Percentiles rank a stretch among this genome's conserved stretches.
These are phyloP conservation scores for Syzygium grande DNA, from an alignment of 345 rosid species.

Conservation along the genomic window DNA sequence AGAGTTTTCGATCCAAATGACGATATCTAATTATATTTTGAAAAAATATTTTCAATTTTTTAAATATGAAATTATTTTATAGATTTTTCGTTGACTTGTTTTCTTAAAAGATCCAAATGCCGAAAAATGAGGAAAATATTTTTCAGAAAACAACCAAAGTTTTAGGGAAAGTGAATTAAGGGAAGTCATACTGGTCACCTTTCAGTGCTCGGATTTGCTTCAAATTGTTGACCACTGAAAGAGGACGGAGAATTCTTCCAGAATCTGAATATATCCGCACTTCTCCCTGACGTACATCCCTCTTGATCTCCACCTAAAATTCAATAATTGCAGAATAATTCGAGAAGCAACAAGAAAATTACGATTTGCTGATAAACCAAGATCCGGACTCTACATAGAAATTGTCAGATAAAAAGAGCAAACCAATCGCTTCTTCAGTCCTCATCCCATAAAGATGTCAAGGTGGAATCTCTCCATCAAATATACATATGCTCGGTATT, in stretches of 20 bases:
- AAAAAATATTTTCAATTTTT: too few species aligned
- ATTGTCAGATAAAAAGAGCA: neutral
- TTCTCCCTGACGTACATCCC: slow-evolving; percentile 54
- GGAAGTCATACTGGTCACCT: slow-evolving; percentile 35
- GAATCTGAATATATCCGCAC: slow-evolving; percentile 74
- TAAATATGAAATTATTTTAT: too few species aligned
- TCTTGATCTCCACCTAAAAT: slow-evolving; percentile 71
- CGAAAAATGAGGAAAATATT: too few species aligned
- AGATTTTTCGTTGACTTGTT: too few species aligned
- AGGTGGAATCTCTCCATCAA: neutral
- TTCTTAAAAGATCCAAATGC: too few species aligned
- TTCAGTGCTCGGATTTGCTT: slow-evolving; percentile 35
- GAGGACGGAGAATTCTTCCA: slow-evolving; percentile 90
- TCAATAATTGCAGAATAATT: neutral
- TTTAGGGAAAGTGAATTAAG: neutral
- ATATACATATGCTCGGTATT: neutral
- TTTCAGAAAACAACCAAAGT: too few species aligned
- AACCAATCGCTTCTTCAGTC: neutral
- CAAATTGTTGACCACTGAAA: slow-evolving; percentile 63
- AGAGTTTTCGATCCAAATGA: too few species aligned
- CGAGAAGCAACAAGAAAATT: neutral
- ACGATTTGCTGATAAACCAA: too few species aligned
- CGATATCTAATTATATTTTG: too few species aligned
- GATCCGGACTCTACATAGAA: neutral
- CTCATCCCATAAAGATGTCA: neutral